Conservation (phyloP, 2,329 filamentous ascomycete species). For the Fusarium sp. region DNA sequence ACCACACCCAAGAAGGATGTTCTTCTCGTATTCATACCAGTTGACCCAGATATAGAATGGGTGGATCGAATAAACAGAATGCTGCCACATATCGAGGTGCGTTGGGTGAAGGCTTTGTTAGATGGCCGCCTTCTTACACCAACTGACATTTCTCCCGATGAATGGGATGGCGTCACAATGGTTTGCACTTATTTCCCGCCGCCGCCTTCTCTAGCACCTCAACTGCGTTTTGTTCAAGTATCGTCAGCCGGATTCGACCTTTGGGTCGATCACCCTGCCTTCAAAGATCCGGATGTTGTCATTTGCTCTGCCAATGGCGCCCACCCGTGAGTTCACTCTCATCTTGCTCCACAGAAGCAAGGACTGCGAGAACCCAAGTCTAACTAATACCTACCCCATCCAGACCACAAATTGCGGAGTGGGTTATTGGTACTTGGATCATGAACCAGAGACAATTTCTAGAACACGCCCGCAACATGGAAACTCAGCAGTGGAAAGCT, state of each 20-base stretch:
- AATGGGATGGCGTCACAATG: slow-evolving; percentile 1
- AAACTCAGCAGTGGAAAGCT: neutral
- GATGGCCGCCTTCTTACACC: neutral
- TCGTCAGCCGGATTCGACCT: neutral
- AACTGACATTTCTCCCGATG: neutral
- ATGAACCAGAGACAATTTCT: neutral
- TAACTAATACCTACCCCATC: neutral
- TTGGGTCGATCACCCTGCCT: neutral
- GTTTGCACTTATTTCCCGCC: neutral
- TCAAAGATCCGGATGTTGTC: neutral
- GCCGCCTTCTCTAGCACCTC: neutral
- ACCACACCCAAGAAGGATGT: neutral
- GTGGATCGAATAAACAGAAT: neutral
- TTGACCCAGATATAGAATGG: neutral
- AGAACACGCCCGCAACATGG: neutral
- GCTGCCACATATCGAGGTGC: neutral
- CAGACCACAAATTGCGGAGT: neutral
- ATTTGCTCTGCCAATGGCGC: neutral
- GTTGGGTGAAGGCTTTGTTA: slow-evolving; percentile 1
- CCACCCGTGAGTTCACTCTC: neutral
- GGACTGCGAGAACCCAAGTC: too few species aligned
- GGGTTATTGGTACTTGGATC: slow-evolving; percentile 4
- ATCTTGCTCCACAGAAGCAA: too few species aligned
- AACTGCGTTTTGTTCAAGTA: neutral
- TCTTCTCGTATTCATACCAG: neutral